Percentiles rank a stretch among this genome's conserved stretches.
Evolutionary conservation across 2,329 filamentous ascomycete species (phyloP).

Genomic region (Aspergillus sp.): DNA sequence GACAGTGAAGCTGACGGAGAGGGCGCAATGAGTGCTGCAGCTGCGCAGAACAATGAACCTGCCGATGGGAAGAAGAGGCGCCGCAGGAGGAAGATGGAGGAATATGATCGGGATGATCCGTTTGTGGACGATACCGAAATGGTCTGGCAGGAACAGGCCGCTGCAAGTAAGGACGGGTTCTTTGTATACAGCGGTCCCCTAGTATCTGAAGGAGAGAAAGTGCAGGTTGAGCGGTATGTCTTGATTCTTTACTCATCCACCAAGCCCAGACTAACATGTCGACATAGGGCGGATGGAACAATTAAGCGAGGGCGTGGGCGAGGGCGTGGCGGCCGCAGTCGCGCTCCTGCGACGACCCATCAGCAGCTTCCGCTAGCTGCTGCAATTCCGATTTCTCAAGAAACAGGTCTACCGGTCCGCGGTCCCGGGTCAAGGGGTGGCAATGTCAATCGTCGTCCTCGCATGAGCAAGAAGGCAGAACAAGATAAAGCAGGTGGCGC

Average conservation of each 20-base stretch:
- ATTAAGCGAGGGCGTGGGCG: slow-evolving; percentile 63
- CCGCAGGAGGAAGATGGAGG: slow-evolving; percentile 68
- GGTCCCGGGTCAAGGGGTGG: slow-evolving; percentile 74
- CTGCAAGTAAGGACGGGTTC: slow-evolving; percentile 92
- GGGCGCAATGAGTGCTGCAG: slow-evolving; percentile 39
- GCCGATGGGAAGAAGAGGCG: slow-evolving; percentile 71
- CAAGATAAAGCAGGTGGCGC: slow-evolving; percentile 71
- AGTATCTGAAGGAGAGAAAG: slow-evolving; percentile 81
- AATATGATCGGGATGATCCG: slow-evolving; percentile 67
- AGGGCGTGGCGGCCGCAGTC: slow-evolving; percentile 54
- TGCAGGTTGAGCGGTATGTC: slow-evolving; percentile 60
- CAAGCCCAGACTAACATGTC: slow-evolving; percentile 16
- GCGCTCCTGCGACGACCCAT: slow-evolving; percentile 63
- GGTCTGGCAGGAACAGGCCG: slow-evolving; percentile 92
- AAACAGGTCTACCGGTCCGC: slow-evolving; percentile 72
- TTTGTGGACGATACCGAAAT: slow-evolving; percentile 89
- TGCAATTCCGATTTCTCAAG: slow-evolving; percentile 86
- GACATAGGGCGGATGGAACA: slow-evolving; percentile 66
- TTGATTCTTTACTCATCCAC: slow-evolving; percentile 9
- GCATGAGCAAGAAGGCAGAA: slow-evolving; percentile 81
- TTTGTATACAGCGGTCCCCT: slow-evolving; percentile 96
- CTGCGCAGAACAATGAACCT: slow-evolving; percentile 55
- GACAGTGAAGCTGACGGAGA: slow-evolving; percentile 56
- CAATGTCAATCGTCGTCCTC: slow-evolving; percentile 73
- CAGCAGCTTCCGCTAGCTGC: slow-evolving; percentile 72